Evolutionary conservation across 2,329 filamentous ascomycete species (phyloP).

Genomic region (Claviceps lovelessii): DNA sequence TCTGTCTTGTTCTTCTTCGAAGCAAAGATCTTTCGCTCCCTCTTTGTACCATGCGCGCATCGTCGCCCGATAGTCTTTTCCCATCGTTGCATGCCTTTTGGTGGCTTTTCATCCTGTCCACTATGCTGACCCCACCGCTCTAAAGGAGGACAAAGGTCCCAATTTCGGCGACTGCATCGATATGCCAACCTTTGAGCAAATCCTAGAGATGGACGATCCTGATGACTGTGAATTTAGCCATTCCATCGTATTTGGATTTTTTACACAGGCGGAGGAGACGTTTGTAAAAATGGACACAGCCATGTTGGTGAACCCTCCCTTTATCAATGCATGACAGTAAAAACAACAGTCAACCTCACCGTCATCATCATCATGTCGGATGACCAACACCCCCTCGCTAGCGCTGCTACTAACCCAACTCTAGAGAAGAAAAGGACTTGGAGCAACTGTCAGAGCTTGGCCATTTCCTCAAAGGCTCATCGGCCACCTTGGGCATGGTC

Average conservation of each 20-base stretch:
- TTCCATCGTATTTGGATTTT: slow-evolving; percentile 82
- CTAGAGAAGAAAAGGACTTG: slow-evolving; percentile 54
- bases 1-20: too few species aligned
- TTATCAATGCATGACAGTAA: too few species aligned
- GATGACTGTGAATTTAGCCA: slow-evolving; percentile 75
- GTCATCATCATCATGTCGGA: too few species aligned
- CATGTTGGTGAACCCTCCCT: slow-evolving; percentile 48
- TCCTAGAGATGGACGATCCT: slow-evolving; percentile 96
- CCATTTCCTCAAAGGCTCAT: slow-evolving; percentile 95
- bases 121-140: background rate
- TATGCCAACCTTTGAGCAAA: slow-evolving; percentile 71
- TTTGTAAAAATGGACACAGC: slow-evolving; percentile 71
- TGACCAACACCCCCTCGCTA: background rate
- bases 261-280: slow-evolving; percentile 76
- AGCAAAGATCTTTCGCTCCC: too few species aligned
- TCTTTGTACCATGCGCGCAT: background rate
- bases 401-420: background rate
- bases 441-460: slow-evolving; percentile 66
- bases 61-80: background rate
- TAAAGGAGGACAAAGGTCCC: background rate
- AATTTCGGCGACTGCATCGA: slow-evolving; percentile 63
- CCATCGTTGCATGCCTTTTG: too few species aligned
- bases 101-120: slow-evolving; percentile 9
- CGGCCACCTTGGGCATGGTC: slow-evolving; percentile 77
- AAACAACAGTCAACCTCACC: too few species aligned